Base-by-base conservation (phyloP, 192 early-diverging fungal species). In the Gonapodya sp. region DNA sequence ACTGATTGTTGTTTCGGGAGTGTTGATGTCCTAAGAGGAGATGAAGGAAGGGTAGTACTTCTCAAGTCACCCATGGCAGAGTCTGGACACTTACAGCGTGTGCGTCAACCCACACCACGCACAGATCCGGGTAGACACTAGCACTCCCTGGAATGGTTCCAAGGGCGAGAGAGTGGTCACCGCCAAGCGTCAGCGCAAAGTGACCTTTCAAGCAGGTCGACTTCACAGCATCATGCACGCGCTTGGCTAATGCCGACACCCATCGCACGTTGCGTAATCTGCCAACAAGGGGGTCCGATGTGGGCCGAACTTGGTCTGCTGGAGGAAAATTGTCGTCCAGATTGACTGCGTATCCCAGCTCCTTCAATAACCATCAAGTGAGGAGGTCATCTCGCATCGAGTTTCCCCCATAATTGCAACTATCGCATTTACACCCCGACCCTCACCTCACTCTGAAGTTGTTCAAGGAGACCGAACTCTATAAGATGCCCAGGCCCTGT, bases 31-130 rank as follows among this genome's bases (percentile, higher is more conserved):
- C 87, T 91, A n/a, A 36, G 36, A 64, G n/a, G 64, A 82, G 0
- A 0, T 83, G 18, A 18, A 35, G 31, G 18, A 74, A n/a, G 1
- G 75, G 30, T 24, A n/a, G n/a, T 82, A 34, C 80, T 83, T 83
- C 24, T 35, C 16, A 31, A 31, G 35, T 35, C 81, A 83, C 35
- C 33, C 1, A 34, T n/a, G 1, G 81, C 35, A n/a, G 34, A n/a
- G 33, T 30, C 33, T n/a, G 32, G 24, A 31, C 34, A 89, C 90
- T 85, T 87, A 93, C 92, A 64, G 94, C 94, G 81, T 98, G 96
- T 31, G 95, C 95, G 85, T 98, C 96, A 16, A 98, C 90, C 97
- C 96, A 98, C 79, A 98, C 91, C 82, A 98, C 89, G 80, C 95
- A 94, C 73, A 94, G 77, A 80, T 95, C 92, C 82, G 92, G 87